Evolutionary conservation across 163 green algal species (phyloP).

Genomic region (Trebouxia gelatinosa): DNA sequence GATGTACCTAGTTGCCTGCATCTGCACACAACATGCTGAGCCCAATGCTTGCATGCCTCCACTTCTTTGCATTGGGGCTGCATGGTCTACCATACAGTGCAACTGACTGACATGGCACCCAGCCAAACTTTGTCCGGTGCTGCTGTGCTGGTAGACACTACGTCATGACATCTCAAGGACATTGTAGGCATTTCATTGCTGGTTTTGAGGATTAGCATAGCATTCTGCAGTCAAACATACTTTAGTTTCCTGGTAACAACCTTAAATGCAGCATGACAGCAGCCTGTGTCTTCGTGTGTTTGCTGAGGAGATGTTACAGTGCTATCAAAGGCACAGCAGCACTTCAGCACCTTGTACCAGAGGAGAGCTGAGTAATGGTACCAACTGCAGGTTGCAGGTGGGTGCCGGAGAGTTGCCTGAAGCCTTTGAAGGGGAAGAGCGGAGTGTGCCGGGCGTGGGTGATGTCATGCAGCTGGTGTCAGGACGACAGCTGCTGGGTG

Average conservation of each 20-base stretch:
- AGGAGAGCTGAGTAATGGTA: too few species aligned
- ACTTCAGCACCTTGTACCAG: too few species aligned
- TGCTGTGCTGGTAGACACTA: too few species aligned
- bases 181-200: too few species aligned
- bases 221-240: too few species aligned
- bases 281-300: neutral
- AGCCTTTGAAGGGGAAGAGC: slow-evolving; percentile 49
- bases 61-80: neutral
- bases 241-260: too few species aligned
- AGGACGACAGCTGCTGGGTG: slow-evolving; percentile 41
- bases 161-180: too few species aligned
- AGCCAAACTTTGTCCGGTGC: too few species aligned
- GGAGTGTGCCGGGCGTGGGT: slow-evolving; percentile 19
- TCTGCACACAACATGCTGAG: neutral
- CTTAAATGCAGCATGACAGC: neutral
- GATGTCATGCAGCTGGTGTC: slow-evolving; percentile 50
- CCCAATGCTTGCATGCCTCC: neutral
- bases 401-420: slow-evolving; percentile 35
- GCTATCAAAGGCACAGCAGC: too few species aligned
- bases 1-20: too few species aligned
- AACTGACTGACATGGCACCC: too few species aligned
- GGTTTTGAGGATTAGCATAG: too few species aligned
- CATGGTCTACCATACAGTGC: neutral
- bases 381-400: slow-evolving; percentile 29
- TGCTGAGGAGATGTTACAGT: neutral